Evolutionary conservation across 106 monocot genomes (phyloP), one percentile per base, ranked within the genome.

Genomic region (Allium cepa): DNA sequence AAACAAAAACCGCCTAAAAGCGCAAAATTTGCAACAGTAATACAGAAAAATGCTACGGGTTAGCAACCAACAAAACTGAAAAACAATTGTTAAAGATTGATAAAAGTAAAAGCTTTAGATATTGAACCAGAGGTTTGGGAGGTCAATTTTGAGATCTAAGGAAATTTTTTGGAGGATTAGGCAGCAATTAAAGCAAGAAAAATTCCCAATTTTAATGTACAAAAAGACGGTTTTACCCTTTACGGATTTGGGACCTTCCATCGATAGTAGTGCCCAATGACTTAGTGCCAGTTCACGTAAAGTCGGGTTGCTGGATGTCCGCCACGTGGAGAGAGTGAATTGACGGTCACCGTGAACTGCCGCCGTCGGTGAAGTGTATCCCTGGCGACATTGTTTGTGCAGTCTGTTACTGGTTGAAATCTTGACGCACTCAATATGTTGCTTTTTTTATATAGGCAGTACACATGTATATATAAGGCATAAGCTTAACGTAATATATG

Each of bases 231-330:
- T 4, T 11, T 47, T 65, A 9, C 49, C 17, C 64, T 7, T 65
- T 17, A 65, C 58, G 15, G n/a, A 73, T 73, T 22, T 64, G 0
- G 63, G 53, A 22, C 64, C 73, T 63, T 64, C 14, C 61, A 45
- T 60, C 12, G 2, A 46, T 7, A 45, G 12, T 8, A 45, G 10
- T 4, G 17, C 22, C 50, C 48, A 51, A 50, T 66, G 47, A 50
- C 18, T 49, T 46, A 50, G 50, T 1, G 50, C 48, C 66, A 50
- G 66, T 18, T 66, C 50, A 66, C 12, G 36, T 0, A 14, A 22
- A 60, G 12, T 14, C 47, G 46, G 47, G 12, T 4, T 1, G 62
- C 9, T 8, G 1, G 62, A 13, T 22, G 22, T 22, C 22, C 17
- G 10, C 9, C 36, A 46, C 62, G 62, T 62, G 72, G 22, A 46